Base-by-base conservation (phyloP, 2,329 filamentous ascomycete genomes). In the Diplodia seriata region DNA sequence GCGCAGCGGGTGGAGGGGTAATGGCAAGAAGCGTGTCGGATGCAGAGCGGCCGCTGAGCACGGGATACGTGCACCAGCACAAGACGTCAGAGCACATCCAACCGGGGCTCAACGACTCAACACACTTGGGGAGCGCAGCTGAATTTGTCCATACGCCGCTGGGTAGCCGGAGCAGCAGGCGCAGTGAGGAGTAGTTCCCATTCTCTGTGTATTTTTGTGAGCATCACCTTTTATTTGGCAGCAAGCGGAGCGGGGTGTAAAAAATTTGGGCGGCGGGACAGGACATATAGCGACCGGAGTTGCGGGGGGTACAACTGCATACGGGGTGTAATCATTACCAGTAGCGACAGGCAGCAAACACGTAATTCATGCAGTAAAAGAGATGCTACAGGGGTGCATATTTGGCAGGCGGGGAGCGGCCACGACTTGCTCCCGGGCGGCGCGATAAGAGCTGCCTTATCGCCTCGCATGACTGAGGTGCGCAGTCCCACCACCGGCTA, bases 21-120 rank as follows among this genome's bases (percentile, higher is more conserved):
- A 61, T 56, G 31, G 29, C n/a, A 23, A 62, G 57, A 29, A 51
- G 43, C 26, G 23, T 38, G 18, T 54, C 56, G 0, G 66, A 62
- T 8, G 56, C 56, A 7, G 66, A 77, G 29, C 72, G 76, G 12
- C 78, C 75, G 12, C 63, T 78, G 49, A 79, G 76, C 66, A 79
- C 77, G 4, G 78, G 78, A 5, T 78, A 75, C 49, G 78, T 80
- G 15, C 75, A 78, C 59, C 77, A 79, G 23, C 78, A 78, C 66
- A 70, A 77, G 61, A 78, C 77, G 0, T 73, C 76, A 29, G 78
- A 80, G 62, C 78, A 76, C 61, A 76, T 80, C 29, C 76, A 77
- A 31, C 75, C 72, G 7, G 74, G 78, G 23, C 71, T 70, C 6
- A 74, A 74, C 54, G 73, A 76, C 47, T 72, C 72, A 15, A 73